Base-by-base conservation (phyloP, 1,284 basidiomycete species). In the Microbotryum saponariae region DNA sequence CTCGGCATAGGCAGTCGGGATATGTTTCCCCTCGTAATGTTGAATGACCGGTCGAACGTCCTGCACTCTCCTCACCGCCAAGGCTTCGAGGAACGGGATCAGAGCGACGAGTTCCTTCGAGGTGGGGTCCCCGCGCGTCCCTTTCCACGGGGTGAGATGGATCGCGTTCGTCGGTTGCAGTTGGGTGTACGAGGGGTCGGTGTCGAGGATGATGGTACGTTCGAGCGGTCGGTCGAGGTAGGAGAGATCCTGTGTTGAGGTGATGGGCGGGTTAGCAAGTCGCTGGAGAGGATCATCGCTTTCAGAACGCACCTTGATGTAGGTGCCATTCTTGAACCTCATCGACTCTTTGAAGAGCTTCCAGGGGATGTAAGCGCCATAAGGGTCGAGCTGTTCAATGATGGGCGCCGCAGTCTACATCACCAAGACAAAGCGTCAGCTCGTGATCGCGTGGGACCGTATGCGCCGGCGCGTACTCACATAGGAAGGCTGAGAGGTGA, bases 361-460 rank as follows among this genome's bases (percentile, higher is more conserved):
- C 76, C 97, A 92, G 33, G 83, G 83, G 70, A 97, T 83, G 78
- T 85, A 94, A 73, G 91, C 88, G 70, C 85, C 85, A 77, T 93
- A 93, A 6, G 90, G 89, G 76, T 98, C 96, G 48, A 98, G 82
- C 79, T 97, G 92, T 73, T 97, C 91, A 46, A 94, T 79, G 60
- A 97, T 82, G n/a, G 91, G 89, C 33, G 81, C 78, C 1, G 89
- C 94, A 60, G 90, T 93, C 89, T 94, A 69, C 16, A 52, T 25
- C 4, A n/a, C 23, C 45, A 20, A 12, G 20, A 42, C 3, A 65
- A 55, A 29, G 44, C 23, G 27, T 18, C 20, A 48, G 21, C 50
- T 16, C 33, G 31, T 31, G 7, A 31, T 9, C 9, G 31, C 2
- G 8, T 31, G 9, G 9, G 8, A 31, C 8, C 31, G 2, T 31